phyloP scores from a whole-genome alignment of 768 basidiomycete species.

The Steccherinum ochraceum region DNA sequence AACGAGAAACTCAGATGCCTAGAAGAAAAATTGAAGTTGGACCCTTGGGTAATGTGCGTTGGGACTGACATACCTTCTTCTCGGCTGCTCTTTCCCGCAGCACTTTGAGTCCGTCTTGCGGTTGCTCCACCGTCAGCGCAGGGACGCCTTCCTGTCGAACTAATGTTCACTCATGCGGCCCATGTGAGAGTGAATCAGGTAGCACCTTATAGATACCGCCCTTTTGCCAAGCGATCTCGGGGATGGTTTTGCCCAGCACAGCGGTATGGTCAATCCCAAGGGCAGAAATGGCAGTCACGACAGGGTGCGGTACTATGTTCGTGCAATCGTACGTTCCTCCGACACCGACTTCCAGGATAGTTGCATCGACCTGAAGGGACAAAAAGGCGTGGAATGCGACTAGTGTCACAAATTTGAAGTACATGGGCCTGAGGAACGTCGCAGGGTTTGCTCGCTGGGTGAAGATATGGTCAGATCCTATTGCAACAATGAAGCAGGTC shows the following conservation, averaged over 20 bases:
- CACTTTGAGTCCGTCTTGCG: constrained; percentile 57
- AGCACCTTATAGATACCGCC: constrained; percentile 93
- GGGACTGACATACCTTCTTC: constrained; percentile 64
- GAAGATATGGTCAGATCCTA: constrained; percentile 1
- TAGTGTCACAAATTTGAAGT: constrained; percentile 91
- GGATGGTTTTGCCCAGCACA: constrained; percentile 81
- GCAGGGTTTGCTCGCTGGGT: constrained; percentile 40
- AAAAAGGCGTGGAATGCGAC: constrained; percentile 90
- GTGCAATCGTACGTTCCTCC: constrained; percentile 94
- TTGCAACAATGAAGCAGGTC: constrained; percentile 1
- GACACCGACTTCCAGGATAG: constrained; percentile 93
- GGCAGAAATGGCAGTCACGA: constrained; percentile 86
- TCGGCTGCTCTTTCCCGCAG: constrained; percentile 63
- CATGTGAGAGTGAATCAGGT: not conserved
- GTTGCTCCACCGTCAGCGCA: constrained; percentile 80
- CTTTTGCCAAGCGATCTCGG: constrained; percentile 92
- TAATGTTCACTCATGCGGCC: not conserved
- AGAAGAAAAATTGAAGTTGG: no score
- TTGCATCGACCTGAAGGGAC: constrained; percentile 77
- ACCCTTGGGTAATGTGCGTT: no score
- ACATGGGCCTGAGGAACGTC: constrained; percentile 75
- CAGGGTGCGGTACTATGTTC: constrained; percentile 85
- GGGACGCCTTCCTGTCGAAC: constrained; percentile 63
- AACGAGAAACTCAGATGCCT: constrained; percentile 68
- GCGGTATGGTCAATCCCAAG: constrained; percentile 89